phyloP scores from a whole-genome alignment of 1,284 basidiomycete species.

The Moesziomyces globuligerus region DNA sequence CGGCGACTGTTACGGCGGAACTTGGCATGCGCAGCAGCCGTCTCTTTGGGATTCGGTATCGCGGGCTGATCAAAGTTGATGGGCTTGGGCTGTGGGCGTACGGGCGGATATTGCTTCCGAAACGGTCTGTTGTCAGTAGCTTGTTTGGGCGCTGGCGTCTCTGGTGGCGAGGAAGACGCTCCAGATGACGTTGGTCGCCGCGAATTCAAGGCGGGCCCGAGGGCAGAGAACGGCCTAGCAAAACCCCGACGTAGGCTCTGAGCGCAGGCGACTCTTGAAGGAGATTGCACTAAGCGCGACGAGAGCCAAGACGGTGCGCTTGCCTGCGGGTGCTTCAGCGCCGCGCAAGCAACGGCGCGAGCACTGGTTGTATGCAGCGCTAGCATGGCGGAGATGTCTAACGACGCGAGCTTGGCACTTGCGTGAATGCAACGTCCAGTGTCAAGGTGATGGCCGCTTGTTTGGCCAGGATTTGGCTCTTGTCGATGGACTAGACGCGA shows the following conservation, averaged over 20 bases:
- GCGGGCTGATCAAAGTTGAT: slow-evolving; percentile 64
- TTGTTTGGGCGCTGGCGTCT: slow-evolving; percentile 1
- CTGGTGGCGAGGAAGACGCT: not conserved
- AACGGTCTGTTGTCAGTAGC: slow-evolving; percentile 34
- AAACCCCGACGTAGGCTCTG: not conserved
- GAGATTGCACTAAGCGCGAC: not conserved
- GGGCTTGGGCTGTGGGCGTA: slow-evolving; percentile 48
- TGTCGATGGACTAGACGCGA: too few species aligned
- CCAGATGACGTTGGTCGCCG: slow-evolving; percentile 6
- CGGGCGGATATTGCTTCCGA: slow-evolving; percentile 58
- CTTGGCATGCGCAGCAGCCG: slow-evolving; percentile 58
- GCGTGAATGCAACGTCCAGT: too few species aligned
- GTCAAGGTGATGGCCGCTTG: too few species aligned
- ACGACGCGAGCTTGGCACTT: too few species aligned
- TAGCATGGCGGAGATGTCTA: not conserved
- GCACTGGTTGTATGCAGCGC: not conserved
- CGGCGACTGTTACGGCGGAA: slow-evolving; percentile 50
- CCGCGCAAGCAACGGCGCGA: not conserved
- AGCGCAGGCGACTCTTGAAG: not conserved
- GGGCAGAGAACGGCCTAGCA: not conserved
- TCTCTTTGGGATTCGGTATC: slow-evolving; percentile 61
- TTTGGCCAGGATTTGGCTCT: too few species aligned
- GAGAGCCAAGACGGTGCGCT: not conserved
- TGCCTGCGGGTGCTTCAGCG: not conserved
- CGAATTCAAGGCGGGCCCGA: not conserved